Conservation (phyloP, 352 stramenopile genomes). For the Phytophthora palmivora region DNA sequence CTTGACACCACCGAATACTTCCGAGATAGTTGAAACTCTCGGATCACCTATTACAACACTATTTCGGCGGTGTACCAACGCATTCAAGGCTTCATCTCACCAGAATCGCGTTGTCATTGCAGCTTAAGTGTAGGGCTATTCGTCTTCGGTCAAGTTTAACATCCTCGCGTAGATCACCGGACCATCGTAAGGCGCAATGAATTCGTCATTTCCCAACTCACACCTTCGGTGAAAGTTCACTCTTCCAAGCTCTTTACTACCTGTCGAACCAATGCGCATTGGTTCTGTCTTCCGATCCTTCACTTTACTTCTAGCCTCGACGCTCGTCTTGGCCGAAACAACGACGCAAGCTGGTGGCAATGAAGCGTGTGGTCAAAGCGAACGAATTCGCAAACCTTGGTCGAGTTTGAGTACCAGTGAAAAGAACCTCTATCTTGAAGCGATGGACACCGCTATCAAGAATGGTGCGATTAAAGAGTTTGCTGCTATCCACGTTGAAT, state of each 20-base stretch:
- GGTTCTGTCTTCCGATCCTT: constrained; percentile 13
- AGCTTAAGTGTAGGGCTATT: constrained; percentile 1
- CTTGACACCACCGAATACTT: too few relatives aligned
- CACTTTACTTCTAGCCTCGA: constrained; percentile 10
- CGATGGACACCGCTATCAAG: constrained; percentile 46
- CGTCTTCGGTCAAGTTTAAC: constrained; percentile 12
- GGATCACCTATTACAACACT: not conserved
- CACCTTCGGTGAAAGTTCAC: constrained; percentile 20
- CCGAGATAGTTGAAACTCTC: not conserved
- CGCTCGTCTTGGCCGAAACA: constrained; percentile 1
- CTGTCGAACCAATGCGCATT: constrained; percentile 16
- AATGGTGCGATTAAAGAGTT: constrained; percentile 59
- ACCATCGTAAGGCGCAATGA: constrained; percentile 3
- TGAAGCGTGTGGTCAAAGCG: constrained; percentile 35
- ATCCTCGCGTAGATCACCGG: not conserved
- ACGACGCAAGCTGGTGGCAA: constrained; percentile 42
- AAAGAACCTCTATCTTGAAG: constrained; percentile 67
- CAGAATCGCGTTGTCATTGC: constrained; percentile 11
- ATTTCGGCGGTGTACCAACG: not conserved
- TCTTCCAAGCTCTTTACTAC: not conserved
- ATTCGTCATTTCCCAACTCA: constrained; percentile 27
- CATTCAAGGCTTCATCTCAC: not conserved
- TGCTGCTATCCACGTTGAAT: constrained; percentile 54
- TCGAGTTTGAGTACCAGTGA: constrained; percentile 44
- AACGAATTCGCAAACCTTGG: constrained; percentile 69